phyloP scores from a whole-genome alignment of 805 yeast species.

The Wickerhamomyces rabaulensis region DNA sequence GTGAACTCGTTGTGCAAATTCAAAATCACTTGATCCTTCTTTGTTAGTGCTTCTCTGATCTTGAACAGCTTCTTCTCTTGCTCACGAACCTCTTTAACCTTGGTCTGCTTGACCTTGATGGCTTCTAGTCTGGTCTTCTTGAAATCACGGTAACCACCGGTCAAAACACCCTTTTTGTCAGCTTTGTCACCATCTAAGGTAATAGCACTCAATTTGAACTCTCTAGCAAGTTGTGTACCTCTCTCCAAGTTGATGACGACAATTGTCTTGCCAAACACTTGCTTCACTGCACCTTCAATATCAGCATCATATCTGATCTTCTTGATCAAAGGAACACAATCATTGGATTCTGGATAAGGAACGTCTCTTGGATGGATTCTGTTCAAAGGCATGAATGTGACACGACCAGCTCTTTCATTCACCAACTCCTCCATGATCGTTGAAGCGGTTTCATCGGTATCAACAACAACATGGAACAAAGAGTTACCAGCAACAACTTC shows the following conservation, averaged over 20 bases:
- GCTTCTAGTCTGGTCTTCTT: slow-evolving; percentile 67
- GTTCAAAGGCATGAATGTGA: slow-evolving; percentile 87
- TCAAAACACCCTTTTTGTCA: slow-evolving; percentile 75
- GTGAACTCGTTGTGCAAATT: slow-evolving; percentile 40
- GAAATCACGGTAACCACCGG: slow-evolving; percentile 83
- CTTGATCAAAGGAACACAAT: slow-evolving; percentile 70
- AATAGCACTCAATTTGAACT: slow-evolving; percentile 62
- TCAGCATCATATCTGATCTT: slow-evolving; percentile 59
- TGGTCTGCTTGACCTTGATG: slow-evolving; percentile 48
- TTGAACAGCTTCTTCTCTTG: slow-evolving; percentile 34
- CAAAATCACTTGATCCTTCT: slow-evolving; percentile 49
- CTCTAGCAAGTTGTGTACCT: slow-evolving; percentile 63
- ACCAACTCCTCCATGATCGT: slow-evolving; percentile 70
- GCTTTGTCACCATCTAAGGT: slow-evolving; percentile 92
- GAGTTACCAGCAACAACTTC: slow-evolving; percentile 89
- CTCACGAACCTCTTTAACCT: slow-evolving; percentile 42
- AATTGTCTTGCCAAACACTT: slow-evolving; percentile 76
- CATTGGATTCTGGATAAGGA: slow-evolving; percentile 55
- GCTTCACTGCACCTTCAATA: slow-evolving; percentile 63
- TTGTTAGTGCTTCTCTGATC: slow-evolving; percentile 33
- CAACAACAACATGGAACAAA: slow-evolving; percentile 85
- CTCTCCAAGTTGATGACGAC: slow-evolving; percentile 65
- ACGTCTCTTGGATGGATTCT: slow-evolving; percentile 42
- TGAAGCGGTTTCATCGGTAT: slow-evolving; percentile 79
- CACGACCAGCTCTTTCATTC: slow-evolving; percentile 71